Evolutionary conservation across 495 filamentous ascomycete species (phyloP), one percentile per base, ranked within the genome.

Genomic region (Aspergillus incahuasiensis): DNA sequence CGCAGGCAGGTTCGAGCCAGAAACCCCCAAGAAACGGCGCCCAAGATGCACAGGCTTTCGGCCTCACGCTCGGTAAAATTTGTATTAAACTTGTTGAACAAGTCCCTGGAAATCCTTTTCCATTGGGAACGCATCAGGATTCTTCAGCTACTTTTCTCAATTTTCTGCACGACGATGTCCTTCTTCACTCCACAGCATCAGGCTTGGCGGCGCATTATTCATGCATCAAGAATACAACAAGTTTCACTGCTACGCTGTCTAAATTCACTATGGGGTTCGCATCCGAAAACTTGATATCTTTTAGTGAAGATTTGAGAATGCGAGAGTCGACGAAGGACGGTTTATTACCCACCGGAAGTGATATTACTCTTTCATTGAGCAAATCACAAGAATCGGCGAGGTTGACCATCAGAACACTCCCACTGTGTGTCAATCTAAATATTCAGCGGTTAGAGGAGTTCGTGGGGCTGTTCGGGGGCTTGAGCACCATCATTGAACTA

Each of bases 401-500:
- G 41, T 67, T 89, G 21, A 82, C 87, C n/a, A 61, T 96, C n/a
- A 80, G 78, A n/a, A 95, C 91, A 2, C 76, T 94, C 13, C 91
- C 92, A 2, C 68, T 97, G 1, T 83, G 86, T 51, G 55, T 97
- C 6, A 81, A 81, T 54, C 65, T 97, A 24, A 89, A 97, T 69
- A 75, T 96, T 11, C 86, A 86, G 57, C 83, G 80, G 38, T 63
- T 97, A 12, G 95, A 99, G 59, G 92, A 96, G 48, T 87, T 87
- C 5, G 81, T 97, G 48, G 81, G 83, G 28, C 91, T 89, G 79
- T 89, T 97, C 64, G 95, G 94, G 15, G 95, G 95, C 0, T 74
- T 99, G 18, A 97, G 92, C 64, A 90, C 90, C 56, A 87, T 99
- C 42, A 72, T 99, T 28, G 92, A 91, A 58, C 81, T 95, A 58